These are phyloP conservation scores for Macrophomina pseudophaseolina DNA, from an alignment of 2,329 filamentous ascomycete species.

Conservation along the genomic window DNA sequence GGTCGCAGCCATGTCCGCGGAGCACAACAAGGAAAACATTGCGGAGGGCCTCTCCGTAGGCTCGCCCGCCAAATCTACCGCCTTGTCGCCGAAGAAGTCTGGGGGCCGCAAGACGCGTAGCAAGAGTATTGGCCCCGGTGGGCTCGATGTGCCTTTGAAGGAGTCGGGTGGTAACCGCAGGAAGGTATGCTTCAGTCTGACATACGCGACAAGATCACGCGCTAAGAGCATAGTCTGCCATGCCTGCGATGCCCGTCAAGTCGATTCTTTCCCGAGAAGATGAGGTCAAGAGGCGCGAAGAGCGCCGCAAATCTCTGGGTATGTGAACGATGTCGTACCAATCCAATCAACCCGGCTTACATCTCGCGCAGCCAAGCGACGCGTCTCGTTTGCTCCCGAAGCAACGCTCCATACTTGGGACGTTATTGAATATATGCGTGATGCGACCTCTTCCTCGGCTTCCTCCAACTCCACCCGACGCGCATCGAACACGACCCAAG, in stretches of 20 bases:
- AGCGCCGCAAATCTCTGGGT: conserved; percentile 87
- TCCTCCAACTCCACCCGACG: conserved; percentile 77
- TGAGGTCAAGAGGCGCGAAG: conserved; percentile 72
- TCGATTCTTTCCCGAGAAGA: conserved; percentile 63
- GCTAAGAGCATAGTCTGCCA: conserved; percentile 48
- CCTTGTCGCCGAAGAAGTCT: conserved; percentile 40
- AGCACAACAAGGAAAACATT: conserved; percentile 74
- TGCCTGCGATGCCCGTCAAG: conserved; percentile 58
- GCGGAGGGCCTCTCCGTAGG: conserved; percentile 45
- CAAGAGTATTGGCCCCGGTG: conserved; percentile 94
- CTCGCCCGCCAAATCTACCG: conserved; percentile 34
- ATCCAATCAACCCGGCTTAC: neutral
- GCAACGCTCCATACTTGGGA: conserved; percentile 98
- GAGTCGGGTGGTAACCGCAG: conserved; percentile 76
- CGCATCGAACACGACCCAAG: conserved; percentile 64
- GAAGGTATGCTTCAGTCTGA: conserved; percentile 61
- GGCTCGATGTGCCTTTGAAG: conserved; percentile 76
- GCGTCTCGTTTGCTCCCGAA: conserved; percentile 96
- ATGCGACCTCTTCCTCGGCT: conserved; percentile 76
- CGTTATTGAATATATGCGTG: conserved; percentile 85
- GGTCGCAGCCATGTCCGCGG: conserved; percentile 19
- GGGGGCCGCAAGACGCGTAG: conserved; percentile 64
- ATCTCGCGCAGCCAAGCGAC: conserved; percentile 68
- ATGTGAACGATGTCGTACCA: conserved; percentile 28
- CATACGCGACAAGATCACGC: neutral